phyloP scores from a whole-genome alignment of 2,329 filamentous ascomycete genomes.

The Sodiomyces alkalinus region DNA sequence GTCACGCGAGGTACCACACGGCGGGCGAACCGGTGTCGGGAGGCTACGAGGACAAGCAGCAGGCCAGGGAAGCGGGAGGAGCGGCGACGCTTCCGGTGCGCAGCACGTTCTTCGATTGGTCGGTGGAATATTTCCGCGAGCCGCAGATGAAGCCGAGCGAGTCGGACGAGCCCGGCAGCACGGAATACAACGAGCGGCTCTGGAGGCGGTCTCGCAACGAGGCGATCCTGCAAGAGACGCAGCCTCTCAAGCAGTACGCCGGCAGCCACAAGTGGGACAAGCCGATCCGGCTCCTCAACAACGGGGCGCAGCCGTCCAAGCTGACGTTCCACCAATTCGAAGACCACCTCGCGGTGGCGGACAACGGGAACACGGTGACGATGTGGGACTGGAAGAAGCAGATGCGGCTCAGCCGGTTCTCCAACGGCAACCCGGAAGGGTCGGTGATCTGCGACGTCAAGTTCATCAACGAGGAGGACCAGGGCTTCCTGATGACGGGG shows the following conservation, averaged over 20 bases:
- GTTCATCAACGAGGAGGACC: slow-evolving; percentile 97
- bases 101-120: slow-evolving; percentile 87
- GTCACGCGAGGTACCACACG: slow-evolving; percentile 56
- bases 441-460: slow-evolving; percentile 89
- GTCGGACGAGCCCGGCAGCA: slow-evolving; percentile 88
- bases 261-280: slow-evolving; percentile 79
- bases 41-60: slow-evolving; percentile 46
- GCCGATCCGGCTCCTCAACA: slow-evolving; percentile 70
- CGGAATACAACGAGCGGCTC: slow-evolving; percentile 87
- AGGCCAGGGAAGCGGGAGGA: no score
- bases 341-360: slow-evolving; percentile 83
- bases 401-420: slow-evolving; percentile 66
- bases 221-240: slow-evolving; percentile 77
- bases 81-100: slow-evolving; percentile 56
- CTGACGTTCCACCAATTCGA: slow-evolving; percentile 98
- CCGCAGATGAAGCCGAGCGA: slow-evolving; percentile 97
- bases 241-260: slow-evolving; percentile 81
- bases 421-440: slow-evolving; percentile 81
- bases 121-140: slow-evolving; percentile 92
- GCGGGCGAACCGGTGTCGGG: slow-evolving; percentile 69
- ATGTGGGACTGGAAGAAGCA: slow-evolving; percentile 89
- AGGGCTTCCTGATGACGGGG: slow-evolving; percentile 85
- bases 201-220: slow-evolving; percentile 92
- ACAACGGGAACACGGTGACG: slow-evolving; percentile 78
- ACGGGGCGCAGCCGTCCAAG: slow-evolving; percentile 75